Evolutionary conservation across 2,329 filamentous ascomycete species (phyloP).

Genomic region (Fusarium tricinctum): DNA sequence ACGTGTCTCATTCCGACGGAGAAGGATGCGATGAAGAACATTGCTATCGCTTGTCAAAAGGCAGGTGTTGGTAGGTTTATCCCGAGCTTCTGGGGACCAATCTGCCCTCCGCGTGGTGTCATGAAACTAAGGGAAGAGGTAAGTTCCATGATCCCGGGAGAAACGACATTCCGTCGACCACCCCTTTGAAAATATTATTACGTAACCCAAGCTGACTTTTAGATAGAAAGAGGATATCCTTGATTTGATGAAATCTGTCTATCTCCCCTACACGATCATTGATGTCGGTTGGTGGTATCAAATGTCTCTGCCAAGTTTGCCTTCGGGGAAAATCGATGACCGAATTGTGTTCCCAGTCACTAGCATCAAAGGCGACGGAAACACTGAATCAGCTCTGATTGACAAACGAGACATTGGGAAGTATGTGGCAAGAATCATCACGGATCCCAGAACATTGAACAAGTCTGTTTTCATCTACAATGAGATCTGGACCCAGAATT

Average conservation of each 20-base stretch:
- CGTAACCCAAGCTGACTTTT: no score
- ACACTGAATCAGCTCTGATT: background rate
- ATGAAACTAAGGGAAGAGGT: background rate
- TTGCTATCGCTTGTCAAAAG: background rate
- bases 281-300: background rate
- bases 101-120: background rate
- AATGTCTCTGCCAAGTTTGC: background rate
- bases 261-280: background rate
- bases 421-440: constrained; percentile 62
- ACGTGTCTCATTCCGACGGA: background rate
- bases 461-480: constrained; percentile 63
- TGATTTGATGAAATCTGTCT: no score
- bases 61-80: constrained; percentile 2
- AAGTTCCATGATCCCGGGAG: no score
- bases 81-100: background rate
- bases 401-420: background rate
- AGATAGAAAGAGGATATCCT: no score
- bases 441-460: constrained; percentile 62
- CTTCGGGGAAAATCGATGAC: background rate
- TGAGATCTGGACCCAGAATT: constrained; percentile 60
- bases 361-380: background rate
- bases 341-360: background rate
- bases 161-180: no score
- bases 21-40: background rate
- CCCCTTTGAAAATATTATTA: no score